Evolutionary conservation across 2,329 filamentous ascomycete species (phyloP).

Genomic region (Helotiales sp.): DNA sequence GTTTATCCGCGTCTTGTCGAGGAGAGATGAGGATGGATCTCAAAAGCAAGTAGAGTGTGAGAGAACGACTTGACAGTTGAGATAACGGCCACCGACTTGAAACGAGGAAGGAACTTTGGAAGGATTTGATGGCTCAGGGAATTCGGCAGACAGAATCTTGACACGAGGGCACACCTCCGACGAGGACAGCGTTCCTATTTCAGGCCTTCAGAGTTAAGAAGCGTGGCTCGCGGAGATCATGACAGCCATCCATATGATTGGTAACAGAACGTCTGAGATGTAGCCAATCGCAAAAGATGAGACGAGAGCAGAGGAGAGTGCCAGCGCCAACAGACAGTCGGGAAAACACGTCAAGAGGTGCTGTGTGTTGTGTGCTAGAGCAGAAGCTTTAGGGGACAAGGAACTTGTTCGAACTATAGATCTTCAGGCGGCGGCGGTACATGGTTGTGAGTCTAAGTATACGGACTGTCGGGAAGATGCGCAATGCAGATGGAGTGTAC

Average conservation of each 20-base stretch:
- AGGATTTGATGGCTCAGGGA: constrained; percentile 31
- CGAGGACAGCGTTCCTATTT: constrained; percentile 43
- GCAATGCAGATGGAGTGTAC: constrained; percentile 41
- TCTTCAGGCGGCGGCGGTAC: constrained; percentile 38
- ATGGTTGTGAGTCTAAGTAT: constrained; percentile 39
- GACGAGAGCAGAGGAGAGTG: constrained; percentile 35
- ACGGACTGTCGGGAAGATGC: constrained; percentile 43
- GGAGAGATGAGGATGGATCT: constrained; percentile 12
- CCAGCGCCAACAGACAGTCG: constrained; percentile 37
- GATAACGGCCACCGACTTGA: constrained; percentile 36
- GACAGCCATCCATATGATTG: constrained; percentile 53
- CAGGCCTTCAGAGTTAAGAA: constrained; percentile 48
- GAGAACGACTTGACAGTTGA: constrained; percentile 32
- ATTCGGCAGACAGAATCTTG: constrained; percentile 39
- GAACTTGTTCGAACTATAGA: constrained; percentile 43
- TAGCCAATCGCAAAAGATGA: constrained; percentile 50
- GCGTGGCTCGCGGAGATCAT: constrained; percentile 50
- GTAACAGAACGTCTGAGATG: constrained; percentile 42
- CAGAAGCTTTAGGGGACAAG: constrained; percentile 34
- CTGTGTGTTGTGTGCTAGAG: too few relatives aligned
- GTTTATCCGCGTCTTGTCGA: constrained; percentile 29
- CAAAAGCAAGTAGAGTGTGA: constrained; percentile 28
- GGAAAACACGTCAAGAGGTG: constrained; percentile 40
- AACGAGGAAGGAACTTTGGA: constrained; percentile 35
- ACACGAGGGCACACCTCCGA: constrained; percentile 40